These are phyloP conservation scores for Kodamaea kaohsiungensis DNA, from an alignment of 805 yeast genomes.

Conservation along the genomic window DNA sequence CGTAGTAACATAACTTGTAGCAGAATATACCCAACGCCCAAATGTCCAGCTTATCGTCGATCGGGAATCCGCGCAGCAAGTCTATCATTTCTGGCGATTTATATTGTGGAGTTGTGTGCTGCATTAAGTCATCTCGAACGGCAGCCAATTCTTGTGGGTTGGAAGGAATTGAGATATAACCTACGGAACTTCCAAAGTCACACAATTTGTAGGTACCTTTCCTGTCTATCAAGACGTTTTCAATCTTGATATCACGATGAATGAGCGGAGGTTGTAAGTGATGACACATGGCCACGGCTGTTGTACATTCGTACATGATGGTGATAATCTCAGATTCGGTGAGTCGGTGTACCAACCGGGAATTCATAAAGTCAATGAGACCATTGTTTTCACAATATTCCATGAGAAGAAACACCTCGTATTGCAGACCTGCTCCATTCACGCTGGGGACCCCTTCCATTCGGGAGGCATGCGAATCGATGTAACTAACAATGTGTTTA, in stretches of 20 bases:
- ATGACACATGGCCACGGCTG: conserved; percentile 80
- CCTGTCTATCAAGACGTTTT: conserved; percentile 67
- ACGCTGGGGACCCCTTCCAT: conserved; percentile 26
- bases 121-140: conserved; percentile 68
- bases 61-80: conserved; percentile 62
- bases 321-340: conserved; percentile 66
- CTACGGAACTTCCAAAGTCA: conserved; percentile 82
- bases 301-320: conserved; percentile 68
- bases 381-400: conserved; percentile 78
- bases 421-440: conserved; percentile 45
- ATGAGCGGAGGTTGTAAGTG: conserved; percentile 67
- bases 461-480: conserved; percentile 93
- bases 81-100: conserved; percentile 86
- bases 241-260: conserved; percentile 82
- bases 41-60: conserved; percentile 79
- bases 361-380: conserved; percentile 76
- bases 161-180: conserved; percentile 61
- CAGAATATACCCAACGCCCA: conserved; percentile 85
- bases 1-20: conserved; percentile 76
- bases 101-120: conserved; percentile 83
- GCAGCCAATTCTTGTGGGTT: conserved; percentile 58
- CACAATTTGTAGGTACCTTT: conserved; percentile 66
- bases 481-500: conserved; percentile 80
- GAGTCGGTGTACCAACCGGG: conserved; percentile 63
- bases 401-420: conserved; percentile 79